Evolutionary conservation across 768 basidiomycete genomes (phyloP), one percentile per base, ranked within the genome.

Genomic region (Termitomyces sp.): DNA sequence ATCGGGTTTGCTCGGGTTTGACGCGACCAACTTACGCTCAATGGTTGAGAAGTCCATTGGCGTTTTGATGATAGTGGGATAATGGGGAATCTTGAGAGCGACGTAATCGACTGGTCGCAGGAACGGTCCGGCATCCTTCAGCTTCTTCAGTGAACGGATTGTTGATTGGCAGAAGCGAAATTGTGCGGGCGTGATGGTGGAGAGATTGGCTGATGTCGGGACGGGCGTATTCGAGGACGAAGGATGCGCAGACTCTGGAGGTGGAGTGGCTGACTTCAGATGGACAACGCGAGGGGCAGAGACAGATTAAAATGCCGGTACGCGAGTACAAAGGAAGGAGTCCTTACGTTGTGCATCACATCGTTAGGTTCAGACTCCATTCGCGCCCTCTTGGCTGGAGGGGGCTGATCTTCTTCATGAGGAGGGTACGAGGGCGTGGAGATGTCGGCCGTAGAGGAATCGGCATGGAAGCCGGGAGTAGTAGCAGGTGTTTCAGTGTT

Each of bases 1-100:
- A 59, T 92, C 91, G 15, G 84, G 89, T 67, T 92, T 94, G 53
- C 75, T 64, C 2, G 90, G 87, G 65, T 92, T 95, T 15, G 92
- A 92, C 1, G 88, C 84, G 34, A 64, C 65, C 44, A 98, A 78
- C 74, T 98, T 97, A 65, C 83, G 83, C 73, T 98, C 96, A 58
- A 98, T 84, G 45, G 96, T 97, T 3, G 85, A 81, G 47, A 99
- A 81, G 69, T 98, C 97, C 92, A 98, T 98, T 0, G 97, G 97
- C 28, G 80, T 83, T 67, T 87, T 91, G 73, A 99, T 84, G 68
- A 98, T 85, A 46, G 79, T 79, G 36, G 83, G 83, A 66, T 99
- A 99, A 69, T 96, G 93, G 9, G 94, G 96, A 60, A 92, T 84
- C 60, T 84, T 85, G 64, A 93, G 76, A 8, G 84, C 88, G 63